Evolutionary conservation across 805 yeast genomes (phyloP).

Genomic region (Myxozyma nipponensis): DNA sequence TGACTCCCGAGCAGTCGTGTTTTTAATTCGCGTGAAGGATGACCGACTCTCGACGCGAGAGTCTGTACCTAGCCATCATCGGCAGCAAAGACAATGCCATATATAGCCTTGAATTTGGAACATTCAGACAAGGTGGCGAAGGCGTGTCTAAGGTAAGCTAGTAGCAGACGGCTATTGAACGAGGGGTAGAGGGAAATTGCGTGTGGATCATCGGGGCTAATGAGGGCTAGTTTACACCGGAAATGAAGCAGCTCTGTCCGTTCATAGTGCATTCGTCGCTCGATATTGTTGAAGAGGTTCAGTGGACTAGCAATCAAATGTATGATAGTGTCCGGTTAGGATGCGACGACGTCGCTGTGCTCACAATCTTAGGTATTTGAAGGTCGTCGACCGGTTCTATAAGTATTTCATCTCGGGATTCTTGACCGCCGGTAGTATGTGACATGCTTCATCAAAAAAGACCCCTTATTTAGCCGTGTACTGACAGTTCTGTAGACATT

Average conservation of each 20-base stretch:
- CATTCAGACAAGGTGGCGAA: slow-evolving; percentile 62
- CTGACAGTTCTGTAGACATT: slow-evolving; percentile 41
- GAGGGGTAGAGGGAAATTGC: not conserved
- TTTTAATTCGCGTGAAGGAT: too few species aligned
- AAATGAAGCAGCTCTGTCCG: slow-evolving; percentile 75
- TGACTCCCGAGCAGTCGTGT: too few species aligned
- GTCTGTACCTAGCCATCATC: slow-evolving; percentile 76
- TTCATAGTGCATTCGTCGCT: slow-evolving; percentile 83
- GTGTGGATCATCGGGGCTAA: not conserved
- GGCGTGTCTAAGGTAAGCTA: slow-evolving; percentile 48
- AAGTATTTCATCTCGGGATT: slow-evolving; percentile 79
- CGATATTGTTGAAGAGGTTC: slow-evolving; percentile 87
- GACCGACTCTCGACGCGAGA: not conserved
- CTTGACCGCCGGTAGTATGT: slow-evolving; percentile 69
- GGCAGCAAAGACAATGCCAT: slow-evolving; percentile 84
- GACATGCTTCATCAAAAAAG: not conserved
- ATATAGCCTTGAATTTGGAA: slow-evolving; percentile 82
- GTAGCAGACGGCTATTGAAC: not conserved
- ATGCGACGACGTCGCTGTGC: not conserved
- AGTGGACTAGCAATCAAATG: slow-evolving; percentile 65
- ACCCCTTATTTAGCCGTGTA: too few species aligned
- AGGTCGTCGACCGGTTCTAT: slow-evolving; percentile 79
- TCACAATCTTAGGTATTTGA: slow-evolving; percentile 47
- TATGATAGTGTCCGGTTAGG: not conserved
- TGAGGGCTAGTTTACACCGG: slow-evolving; percentile 50